Evolutionary conservation across 768 basidiomycete genomes (phyloP), one percentile per base, ranked within the genome.

Genomic region (Tylopilus rubrobrunneus): DNA sequence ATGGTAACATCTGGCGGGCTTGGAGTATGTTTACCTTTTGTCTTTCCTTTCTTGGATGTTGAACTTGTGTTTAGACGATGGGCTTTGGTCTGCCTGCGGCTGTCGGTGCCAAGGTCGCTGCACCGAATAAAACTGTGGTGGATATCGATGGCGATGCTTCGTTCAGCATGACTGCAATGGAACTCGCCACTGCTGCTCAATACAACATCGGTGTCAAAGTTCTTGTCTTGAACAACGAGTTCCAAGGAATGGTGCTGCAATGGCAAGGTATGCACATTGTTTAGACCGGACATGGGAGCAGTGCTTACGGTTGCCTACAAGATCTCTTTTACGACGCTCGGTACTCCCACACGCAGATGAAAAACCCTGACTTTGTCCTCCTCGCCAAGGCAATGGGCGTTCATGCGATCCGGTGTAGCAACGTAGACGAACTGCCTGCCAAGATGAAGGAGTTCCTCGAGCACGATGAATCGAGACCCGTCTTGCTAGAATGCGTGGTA

Each of bases 121-220:
- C 87, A 1, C 96, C 96, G 0, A 72, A 92, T 27, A 98, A 98
- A 74, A 88, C 82, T 51, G 96, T 99, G 53, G 76, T 99, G 45
- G 95, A 99, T 69, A 86, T 98, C 57, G 97, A 99, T 62, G 97
- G 97, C 11, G 97, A 99, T 68, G 97, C 97, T 0, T 96, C 92
- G 21, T 95, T 98, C 75, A 93, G 90, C 66, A 99, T 98, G 97
- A 98, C 97, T 2, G 96, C 94, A 0, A 99, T 98, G 97, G 97
- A 99, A 73, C 84, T 99, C 48, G 86, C 87, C 23, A 99, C 97
- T 1, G 97, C 97, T 5, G 79, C 89, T 25, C 91, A 95, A 66
- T 93, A 81, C 74, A 72, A 81, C 65, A 97, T 99, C 58, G 96
- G 97, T 54, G 92, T 98, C 67, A 99, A 99, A 74, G 88, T 93